phyloP scores from a whole-genome alignment of 2,329 filamentous ascomycete genomes.

The Coniochaeta sp. region DNA sequence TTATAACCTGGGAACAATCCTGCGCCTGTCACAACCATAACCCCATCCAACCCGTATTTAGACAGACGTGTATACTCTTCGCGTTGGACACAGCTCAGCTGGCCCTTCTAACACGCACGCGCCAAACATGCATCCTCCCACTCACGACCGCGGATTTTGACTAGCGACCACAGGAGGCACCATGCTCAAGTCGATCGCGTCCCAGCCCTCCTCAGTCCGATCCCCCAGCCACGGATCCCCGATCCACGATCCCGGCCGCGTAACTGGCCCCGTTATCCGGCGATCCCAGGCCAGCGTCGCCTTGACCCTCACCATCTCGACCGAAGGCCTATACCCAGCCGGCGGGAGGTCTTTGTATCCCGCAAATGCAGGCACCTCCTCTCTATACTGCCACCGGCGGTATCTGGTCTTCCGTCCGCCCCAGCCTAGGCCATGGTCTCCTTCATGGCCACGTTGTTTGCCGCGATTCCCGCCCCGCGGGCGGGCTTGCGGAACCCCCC shows the following conservation, averaged over 20 bases:
- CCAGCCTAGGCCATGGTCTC: slow-evolving; percentile 16
- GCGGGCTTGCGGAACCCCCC: slow-evolving; percentile 23
- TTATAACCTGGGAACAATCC: neutral
- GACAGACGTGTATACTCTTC: neutral
- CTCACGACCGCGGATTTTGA: neutral
- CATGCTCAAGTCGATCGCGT: slow-evolving; percentile 6
- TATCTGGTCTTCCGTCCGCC: neutral
- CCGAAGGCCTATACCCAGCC: slow-evolving; percentile 2
- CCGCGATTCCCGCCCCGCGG: neutral
- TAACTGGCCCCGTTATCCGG: slow-evolving; percentile 2
- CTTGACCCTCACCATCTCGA: slow-evolving; percentile 10
- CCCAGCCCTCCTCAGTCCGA: slow-evolving; percentile 6
- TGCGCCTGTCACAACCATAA: neutral
- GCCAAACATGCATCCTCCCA: neutral
- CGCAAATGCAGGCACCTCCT: neutral
- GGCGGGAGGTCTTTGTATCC: neutral
- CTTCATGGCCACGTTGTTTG: slow-evolving; percentile 24
- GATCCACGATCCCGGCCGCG: slow-evolving; percentile 3
- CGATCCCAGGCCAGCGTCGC: slow-evolving; percentile 11
- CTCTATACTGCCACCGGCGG: neutral
- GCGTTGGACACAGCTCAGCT: slow-evolving; percentile 9
- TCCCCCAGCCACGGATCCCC: slow-evolving; percentile 5
- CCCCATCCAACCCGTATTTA: neutral
- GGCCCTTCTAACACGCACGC: slow-evolving; percentile 9
- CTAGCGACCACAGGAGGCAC: neutral